Base-by-base conservation (phyloP, 805 yeast genomes). In the Metschnikowia continentalis region DNA sequence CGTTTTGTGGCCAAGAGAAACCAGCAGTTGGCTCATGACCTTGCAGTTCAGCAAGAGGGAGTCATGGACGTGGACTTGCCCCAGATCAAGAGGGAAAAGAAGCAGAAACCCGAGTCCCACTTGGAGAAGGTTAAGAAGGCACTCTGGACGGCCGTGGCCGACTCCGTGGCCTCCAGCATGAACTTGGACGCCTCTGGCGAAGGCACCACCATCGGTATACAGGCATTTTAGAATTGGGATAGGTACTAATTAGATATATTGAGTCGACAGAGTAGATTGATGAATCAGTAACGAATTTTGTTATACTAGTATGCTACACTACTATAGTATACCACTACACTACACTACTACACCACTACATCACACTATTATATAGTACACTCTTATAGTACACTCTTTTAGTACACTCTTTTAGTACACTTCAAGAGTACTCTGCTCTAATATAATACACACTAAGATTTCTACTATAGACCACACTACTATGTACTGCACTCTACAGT, bases 161-260 rank as follows among this genome's bases (percentile, higher is more conserved):
- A 83, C 62, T 70, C 74, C 32, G 72, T 80, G 4, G 66, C 76
- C 36, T 72, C 72, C 33, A 75, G 76, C 17, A 68, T 81, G 52
- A 68, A 73, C 32, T 65, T 76, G 42, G 66, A 72, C 26, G 61
- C 68, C 8, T 67, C 75, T 23, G 88, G 89, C 36, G 81, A 83
- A 63, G 96, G 96, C 51, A 90, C 97, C 33, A 86, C 95, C 11
- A 69, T 90, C 56, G 97, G 96, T 39, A 82, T 85, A 32, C 90
- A 90, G 47, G 67, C 77, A 55, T 66, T 83, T 75, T 72, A 77
- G 61, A 50, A 41, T 46, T 33, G 38, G 46, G 38, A 20, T 32
- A 35, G 46, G 32, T 35, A 32, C 35, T 19, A 13, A 41, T 42
- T 37, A 32, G 30, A 42, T 19, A 13, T 42, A 39, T 38, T 38